These are phyloP conservation scores for Glonium stellatum DNA, from an alignment of 495 filamentous ascomycete genomes.

Conservation along the genomic window DNA sequence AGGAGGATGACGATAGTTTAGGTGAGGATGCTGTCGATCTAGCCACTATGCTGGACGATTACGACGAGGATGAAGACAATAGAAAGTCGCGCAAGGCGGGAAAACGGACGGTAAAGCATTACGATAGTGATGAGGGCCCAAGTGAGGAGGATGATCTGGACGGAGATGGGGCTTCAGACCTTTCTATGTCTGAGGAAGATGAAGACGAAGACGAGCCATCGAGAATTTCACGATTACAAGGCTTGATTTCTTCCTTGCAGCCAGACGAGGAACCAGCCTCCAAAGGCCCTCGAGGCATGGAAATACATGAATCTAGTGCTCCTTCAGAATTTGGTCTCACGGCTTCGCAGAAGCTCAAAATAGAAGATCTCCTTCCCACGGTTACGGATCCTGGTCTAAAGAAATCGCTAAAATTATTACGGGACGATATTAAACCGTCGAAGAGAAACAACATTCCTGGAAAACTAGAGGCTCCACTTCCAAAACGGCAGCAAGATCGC, in stretches of 20 bases:
- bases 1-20: slow-evolving; percentile 53
- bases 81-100: slow-evolving; percentile 35
- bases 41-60: slow-evolving; percentile 71
- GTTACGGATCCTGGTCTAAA: slow-evolving; percentile 70
- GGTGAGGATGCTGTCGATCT: slow-evolving; percentile 85
- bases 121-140: slow-evolving; percentile 35
- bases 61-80: slow-evolving; percentile 35
- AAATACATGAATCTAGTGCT: slow-evolving; percentile 45
- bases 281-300: slow-evolving; percentile 30
- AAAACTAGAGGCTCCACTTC: slow-evolving; percentile 76
- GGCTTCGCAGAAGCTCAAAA: slow-evolving; percentile 64
- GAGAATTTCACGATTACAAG: slow-evolving; percentile 58
- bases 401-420: slow-evolving; percentile 65
- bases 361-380: slow-evolving; percentile 67
- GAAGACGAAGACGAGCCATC: slow-evolving; percentile 50
- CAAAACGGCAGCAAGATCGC: slow-evolving; percentile 83
- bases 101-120: slow-evolving; percentile 23
- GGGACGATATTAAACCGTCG: slow-evolving; percentile 47
- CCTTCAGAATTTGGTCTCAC: slow-evolving; percentile 54
- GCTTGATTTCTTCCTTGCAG: slow-evolving; percentile 63
- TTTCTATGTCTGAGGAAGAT: slow-evolving; percentile 55
- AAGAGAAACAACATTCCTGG: slow-evolving; percentile 49
- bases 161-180: slow-evolving; percentile 39
- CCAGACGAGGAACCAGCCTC: slow-evolving; percentile 29
- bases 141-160: slow-evolving; percentile 45